phyloP scores from a whole-genome alignment of 192 early-diverging fungal species.

The Cladochytrium replicatum region DNA sequence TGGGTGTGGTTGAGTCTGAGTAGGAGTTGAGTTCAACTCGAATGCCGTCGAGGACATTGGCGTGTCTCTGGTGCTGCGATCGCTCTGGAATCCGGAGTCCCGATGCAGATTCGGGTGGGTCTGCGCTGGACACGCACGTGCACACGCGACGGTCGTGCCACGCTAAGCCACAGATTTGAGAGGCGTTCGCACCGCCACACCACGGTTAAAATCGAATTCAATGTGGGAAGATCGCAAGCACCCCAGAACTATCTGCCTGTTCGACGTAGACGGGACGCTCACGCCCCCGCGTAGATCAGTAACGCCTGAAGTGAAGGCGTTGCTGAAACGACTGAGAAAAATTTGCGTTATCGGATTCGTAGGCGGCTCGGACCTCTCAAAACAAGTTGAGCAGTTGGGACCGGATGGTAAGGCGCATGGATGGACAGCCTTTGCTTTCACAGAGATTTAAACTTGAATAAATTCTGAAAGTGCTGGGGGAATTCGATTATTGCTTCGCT shows the following conservation, averaged over 20 bases:
- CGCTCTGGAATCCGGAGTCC: too few species aligned
- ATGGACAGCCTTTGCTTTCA: neutral
- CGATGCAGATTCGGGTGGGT: too few species aligned
- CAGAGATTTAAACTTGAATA: neutral
- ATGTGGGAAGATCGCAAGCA: conserved; percentile 21
- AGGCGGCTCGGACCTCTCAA: conserved; percentile 72
- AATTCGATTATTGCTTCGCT: conserved; percentile 79
- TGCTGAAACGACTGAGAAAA: conserved; percentile 58
- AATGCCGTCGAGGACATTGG: too few species aligned
- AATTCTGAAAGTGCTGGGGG: conserved; percentile 37
- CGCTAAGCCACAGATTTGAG: too few species aligned
- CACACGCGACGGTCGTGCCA: too few species aligned
- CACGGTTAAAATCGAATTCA: too few species aligned
- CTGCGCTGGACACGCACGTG: too few species aligned
- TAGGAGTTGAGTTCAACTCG: too few species aligned
- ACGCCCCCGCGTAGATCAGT: conserved; percentile 65
- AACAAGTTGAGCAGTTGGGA: conserved; percentile 79
- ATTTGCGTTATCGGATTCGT: conserved; percentile 78
- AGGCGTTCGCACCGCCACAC: too few species aligned
- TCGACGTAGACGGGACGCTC: conserved; percentile 83
- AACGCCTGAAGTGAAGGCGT: conserved; percentile 50
- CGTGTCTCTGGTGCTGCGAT: too few species aligned
- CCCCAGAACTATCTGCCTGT: conserved; percentile 71
- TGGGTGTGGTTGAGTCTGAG: too few species aligned
- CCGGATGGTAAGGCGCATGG: conserved; percentile 28